These are phyloP conservation scores for Scorias spongiosa DNA, from an alignment of 2,329 filamentous ascomycete genomes.

Conservation along the genomic window DNA sequence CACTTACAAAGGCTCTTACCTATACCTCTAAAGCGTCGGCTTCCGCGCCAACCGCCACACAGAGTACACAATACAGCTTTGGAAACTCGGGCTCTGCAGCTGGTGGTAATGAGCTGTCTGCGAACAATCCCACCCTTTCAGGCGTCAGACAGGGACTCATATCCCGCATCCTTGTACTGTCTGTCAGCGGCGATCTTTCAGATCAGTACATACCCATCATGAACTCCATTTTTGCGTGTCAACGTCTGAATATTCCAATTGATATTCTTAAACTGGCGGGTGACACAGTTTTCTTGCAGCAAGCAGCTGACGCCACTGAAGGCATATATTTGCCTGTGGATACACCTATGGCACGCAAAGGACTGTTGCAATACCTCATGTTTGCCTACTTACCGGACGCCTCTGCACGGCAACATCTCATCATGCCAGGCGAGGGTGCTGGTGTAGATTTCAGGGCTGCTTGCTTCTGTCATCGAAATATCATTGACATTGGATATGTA, in stretches of 20 bases:
- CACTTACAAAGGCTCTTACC: slow-evolving; percentile 73
- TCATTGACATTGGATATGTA: slow-evolving; percentile 86
- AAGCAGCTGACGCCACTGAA: slow-evolving; percentile 62
- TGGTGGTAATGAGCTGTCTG: slow-evolving; percentile 38
- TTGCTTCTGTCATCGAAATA: slow-evolving; percentile 86
- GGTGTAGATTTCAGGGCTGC: slow-evolving; percentile 94
- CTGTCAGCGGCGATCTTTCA: slow-evolving; percentile 74
- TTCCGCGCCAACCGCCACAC: slow-evolving; percentile 22
- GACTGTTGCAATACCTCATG: slow-evolving; percentile 85
- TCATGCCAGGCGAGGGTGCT: slow-evolving; percentile 60
- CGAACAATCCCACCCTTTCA: slow-evolving; percentile 22
- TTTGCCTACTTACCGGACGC: slow-evolving; percentile 75
- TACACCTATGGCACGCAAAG: slow-evolving; percentile 23
- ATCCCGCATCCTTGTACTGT: slow-evolving; percentile 76
- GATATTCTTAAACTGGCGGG: slow-evolving; percentile 80
- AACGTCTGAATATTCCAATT: slow-evolving; percentile 74
- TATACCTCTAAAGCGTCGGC: slow-evolving; percentile 71
- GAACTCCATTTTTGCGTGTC: slow-evolving; percentile 94
- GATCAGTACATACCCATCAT: slow-evolving; percentile 94
- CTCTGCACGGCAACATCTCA: slow-evolving; percentile 46
- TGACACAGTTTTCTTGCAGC: slow-evolving; percentile 82
- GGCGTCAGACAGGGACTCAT: slow-evolving; percentile 39
- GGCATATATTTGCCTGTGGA: slow-evolving; percentile 51
- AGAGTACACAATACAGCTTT: slow-evolving; percentile 45
- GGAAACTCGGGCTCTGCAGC: slow-evolving; percentile 33